A percentile compares a stretch with the other conserved stretches of the same genome.
Conservation (phyloP, 495 filamentous ascomycete genomes). For the Hypoxylon fuscum region DNA sequence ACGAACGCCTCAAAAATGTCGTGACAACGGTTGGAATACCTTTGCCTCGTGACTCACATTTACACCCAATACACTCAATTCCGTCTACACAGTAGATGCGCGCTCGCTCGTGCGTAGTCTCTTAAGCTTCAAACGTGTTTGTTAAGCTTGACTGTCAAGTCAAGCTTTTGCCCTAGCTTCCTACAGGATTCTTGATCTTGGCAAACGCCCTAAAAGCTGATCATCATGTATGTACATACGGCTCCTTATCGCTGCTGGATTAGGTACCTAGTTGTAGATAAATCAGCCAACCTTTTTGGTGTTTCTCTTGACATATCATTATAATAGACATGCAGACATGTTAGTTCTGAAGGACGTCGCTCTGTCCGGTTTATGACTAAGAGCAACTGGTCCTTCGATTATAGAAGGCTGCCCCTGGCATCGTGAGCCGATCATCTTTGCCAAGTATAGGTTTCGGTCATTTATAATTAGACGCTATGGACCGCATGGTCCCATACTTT, state of each 20-base stretch:
- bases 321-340: too few relatives aligned
- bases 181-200: constrained; percentile 13
- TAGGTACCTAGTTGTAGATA: background rate
- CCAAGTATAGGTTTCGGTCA: constrained; percentile 28
- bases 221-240: background rate
- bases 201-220: constrained; percentile 4
- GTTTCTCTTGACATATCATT: too few relatives aligned
- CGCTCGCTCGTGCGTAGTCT: too few relatives aligned
- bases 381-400: constrained; percentile 1
- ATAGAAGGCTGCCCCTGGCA: constrained; percentile 8
- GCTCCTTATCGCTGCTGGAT: too few relatives aligned
- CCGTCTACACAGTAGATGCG: too few relatives aligned
- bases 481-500: constrained; percentile 23
- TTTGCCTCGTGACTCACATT: too few relatives aligned
- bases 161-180: constrained; percentile 22
- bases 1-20: too few relatives aligned
- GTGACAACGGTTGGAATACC: too few relatives aligned
- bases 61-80: too few relatives aligned
- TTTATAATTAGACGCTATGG: constrained; percentile 36
- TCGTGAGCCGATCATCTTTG: constrained; percentile 28
- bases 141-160: constrained; percentile 10
- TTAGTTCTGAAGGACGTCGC: too few relatives aligned
- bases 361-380: constrained; percentile 17
- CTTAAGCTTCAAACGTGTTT: background rate
- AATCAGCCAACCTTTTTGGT: background rate